Percentiles rank a stretch among this genome's conserved stretches.
Evolutionary conservation across 306 rosid genomes (phyloP).

Genomic region (Rosa lucieae): DNA sequence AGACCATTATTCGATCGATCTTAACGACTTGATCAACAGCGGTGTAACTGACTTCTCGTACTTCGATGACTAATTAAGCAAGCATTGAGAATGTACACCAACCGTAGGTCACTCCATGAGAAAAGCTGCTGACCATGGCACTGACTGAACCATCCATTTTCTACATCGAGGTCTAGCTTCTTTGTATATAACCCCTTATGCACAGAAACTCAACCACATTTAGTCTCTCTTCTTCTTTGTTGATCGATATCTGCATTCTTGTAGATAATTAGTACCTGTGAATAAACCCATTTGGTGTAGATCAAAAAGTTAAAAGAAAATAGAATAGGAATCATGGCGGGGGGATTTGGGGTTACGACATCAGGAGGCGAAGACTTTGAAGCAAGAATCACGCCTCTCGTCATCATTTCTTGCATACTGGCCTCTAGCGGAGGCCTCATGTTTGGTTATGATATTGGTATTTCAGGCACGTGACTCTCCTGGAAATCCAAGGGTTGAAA

Average conservation of each 20-base stretch:
- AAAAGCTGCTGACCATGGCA: slow-evolving; percentile 12
- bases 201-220: not conserved
- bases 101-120: slow-evolving; percentile 1
- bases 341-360: slow-evolving; percentile 22
- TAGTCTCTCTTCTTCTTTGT: slow-evolving; percentile 1
- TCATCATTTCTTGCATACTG: slow-evolving; percentile 50
- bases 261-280: not conserved
- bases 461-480: slow-evolving; percentile 39
- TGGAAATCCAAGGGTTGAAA: not conserved
- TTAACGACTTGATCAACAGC: slow-evolving; percentile 12
- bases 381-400: slow-evolving; percentile 46
- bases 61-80: not conserved
- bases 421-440: slow-evolving; percentile 64
- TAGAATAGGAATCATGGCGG: slow-evolving; percentile 23
- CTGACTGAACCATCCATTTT: not conserved
- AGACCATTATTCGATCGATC: not conserved
- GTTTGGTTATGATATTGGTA: slow-evolving; percentile 66
- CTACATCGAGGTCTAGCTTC: not conserved
- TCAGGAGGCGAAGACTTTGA: slow-evolving; percentile 31
- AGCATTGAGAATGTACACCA: not conserved
- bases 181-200: slow-evolving; percentile 1
- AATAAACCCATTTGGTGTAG: not conserved
- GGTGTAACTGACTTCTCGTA: slow-evolving; percentile 21
- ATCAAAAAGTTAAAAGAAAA: not conserved
- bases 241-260: not conserved